Base-by-base conservation (phyloP, 192 early-diverging fungal genomes). In the Lunasporangiospora selenospora region DNA sequence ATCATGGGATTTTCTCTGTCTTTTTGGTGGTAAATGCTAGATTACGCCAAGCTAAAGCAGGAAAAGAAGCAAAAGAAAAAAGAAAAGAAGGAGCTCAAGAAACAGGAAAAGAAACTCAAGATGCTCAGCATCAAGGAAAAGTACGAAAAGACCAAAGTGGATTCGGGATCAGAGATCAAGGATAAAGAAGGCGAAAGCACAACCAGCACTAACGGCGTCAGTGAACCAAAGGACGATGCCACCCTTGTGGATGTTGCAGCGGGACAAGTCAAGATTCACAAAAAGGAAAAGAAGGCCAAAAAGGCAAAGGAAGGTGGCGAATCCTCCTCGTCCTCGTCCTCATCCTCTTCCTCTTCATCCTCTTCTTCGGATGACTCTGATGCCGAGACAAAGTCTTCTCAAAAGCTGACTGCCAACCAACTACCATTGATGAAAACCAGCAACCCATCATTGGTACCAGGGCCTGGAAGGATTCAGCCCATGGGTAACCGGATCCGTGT, bases 401-500 rank as follows among this genome's bases (percentile, higher is more conserved):
- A 42, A 15, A 63, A 46, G 24, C 23, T 62, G 40, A 10, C 52
- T 23, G 23, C 43, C 15, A 29, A 8, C 18, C 57, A 56, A 6
- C 30, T 55, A 12, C 58, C 62, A 9, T 31, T 50, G 7, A 15
- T 60, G 21, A 75, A 65, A 52, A 57, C 45, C 0, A 55, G 73
- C 15, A 65, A 56, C 18, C 30, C 34, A 11, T 29, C 57, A 6
- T 43, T 65, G 6, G 26, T 65, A 4, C 73, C 62, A 7, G 62
- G 62, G 10, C 60, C 65, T 34, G 54, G 62, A 16, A 51, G 65
- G 7, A 75, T 62, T 40, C 64, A 65, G 34, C 64, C 63, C 15
- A 61, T 67, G 59, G 69, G 62, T 11, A 79, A 82, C 29, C 75
- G 82, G 21, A 75, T 85, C 9, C 62, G 67, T 45, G 77, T 85